Percentiles rank a stretch among this genome's conserved stretches.
Evolutionary conservation across 805 yeast genomes (phyloP).

Genomic region (Teunomyces pallodes): DNA sequence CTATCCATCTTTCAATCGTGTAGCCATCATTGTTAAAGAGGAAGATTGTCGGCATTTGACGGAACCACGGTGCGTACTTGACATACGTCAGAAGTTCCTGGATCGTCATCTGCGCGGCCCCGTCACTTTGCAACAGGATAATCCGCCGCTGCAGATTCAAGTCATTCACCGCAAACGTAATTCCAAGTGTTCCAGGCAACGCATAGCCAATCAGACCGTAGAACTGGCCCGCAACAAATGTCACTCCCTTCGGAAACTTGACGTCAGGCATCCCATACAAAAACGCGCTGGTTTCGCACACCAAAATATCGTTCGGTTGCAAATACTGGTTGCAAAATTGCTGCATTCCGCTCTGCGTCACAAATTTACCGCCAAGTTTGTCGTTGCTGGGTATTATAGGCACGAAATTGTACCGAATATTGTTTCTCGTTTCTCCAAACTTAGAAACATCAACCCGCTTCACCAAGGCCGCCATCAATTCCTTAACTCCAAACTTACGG

Average conservation of each 20-base stretch:
- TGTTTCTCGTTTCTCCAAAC: slow-evolving; percentile 7
- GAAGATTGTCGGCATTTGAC: slow-evolving; percentile 64
- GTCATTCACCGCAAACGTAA: slow-evolving; percentile 69
- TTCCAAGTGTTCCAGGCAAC: slow-evolving; percentile 82
- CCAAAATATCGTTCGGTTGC: slow-evolving; percentile 64
- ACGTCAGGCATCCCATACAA: slow-evolving; percentile 75
- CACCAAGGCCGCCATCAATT: slow-evolving; percentile 32
- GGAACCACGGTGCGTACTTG: slow-evolving; percentile 36
- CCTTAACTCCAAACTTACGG: slow-evolving; percentile 27
- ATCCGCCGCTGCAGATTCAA: slow-evolving; percentile 50
- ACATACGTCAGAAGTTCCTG: slow-evolving; percentile 75
- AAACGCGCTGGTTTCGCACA: slow-evolving; percentile 82
- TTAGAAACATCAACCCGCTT: neutral
- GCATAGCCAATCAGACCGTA: slow-evolving; percentile 89
- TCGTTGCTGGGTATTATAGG: slow-evolving; percentile 8
- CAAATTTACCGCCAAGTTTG: slow-evolving; percentile 8
- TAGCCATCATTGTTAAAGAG: slow-evolving; percentile 84
- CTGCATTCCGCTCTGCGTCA: slow-evolving; percentile 34
- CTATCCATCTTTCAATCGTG: slow-evolving; percentile 83
- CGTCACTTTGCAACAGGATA: slow-evolving; percentile 83
- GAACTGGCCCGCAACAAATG: slow-evolving; percentile 63
- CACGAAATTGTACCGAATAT: slow-evolving; percentile 14
- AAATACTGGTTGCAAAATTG: slow-evolving; percentile 37
- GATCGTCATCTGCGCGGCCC: slow-evolving; percentile 91
- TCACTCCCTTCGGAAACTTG: slow-evolving; percentile 53